phyloP scores from a whole-genome alignment of 257 asterid species.

The Hygrophila difformis region DNA sequence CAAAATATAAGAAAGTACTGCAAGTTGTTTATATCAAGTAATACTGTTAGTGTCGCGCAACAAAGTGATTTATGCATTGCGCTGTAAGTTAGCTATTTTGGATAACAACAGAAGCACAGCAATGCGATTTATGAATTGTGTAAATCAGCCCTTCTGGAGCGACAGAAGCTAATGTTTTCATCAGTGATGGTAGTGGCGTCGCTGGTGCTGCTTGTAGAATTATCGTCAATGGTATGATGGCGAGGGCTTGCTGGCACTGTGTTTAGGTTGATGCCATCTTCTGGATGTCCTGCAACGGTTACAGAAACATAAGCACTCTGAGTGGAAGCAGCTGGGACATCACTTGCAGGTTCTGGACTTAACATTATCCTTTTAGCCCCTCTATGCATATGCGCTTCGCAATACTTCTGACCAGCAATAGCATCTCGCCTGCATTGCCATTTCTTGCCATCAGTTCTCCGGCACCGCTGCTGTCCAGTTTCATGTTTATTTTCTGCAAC shows the following conservation, averaged over 20 bases:
- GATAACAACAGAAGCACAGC: no score
- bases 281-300: constrained; percentile 8
- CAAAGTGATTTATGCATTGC: no score
- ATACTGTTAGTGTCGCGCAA: no score
- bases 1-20: no score
- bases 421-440: constrained; percentile 53
- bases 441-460: constrained; percentile 71
- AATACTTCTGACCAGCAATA: constrained; percentile 39
- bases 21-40: no score
- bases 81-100: no score
- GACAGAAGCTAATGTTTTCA: constrained; percentile 26
- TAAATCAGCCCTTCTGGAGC: no score
- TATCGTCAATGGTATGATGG: neutral
- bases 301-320: neutral
- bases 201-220: constrained; percentile 39
- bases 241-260: constrained; percentile 31
- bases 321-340: constrained; percentile 5
- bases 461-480: constrained; percentile 39
- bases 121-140: no score
- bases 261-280: constrained; percentile 36
- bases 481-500: constrained; percentile 24
- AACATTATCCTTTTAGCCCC: constrained; percentile 32
- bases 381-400: constrained; percentile 58
- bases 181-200: constrained; percentile 53
- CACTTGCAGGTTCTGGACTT: constrained; percentile 16